Base-by-base conservation (phyloP, 2,329 filamentous ascomycete genomes). In the Magnaporthiopsis incrustans region DNA sequence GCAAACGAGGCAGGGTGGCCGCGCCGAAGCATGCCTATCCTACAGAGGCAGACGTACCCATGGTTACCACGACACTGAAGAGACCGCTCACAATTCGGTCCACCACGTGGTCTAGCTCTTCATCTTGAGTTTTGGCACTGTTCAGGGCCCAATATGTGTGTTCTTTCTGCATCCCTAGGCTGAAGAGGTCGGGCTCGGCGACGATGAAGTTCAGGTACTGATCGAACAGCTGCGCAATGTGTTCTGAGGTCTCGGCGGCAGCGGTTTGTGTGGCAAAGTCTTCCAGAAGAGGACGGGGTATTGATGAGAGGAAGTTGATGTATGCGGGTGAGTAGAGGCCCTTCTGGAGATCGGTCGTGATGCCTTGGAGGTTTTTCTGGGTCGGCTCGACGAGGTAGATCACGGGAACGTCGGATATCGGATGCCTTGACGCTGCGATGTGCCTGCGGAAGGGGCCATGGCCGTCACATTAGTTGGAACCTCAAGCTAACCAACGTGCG, bases 121-220 rank as follows among this genome's bases (percentile, higher is more conserved):
- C 91, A 70, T 98, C 95, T 68, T 89, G 91, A 3, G 92, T 96
- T 73, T 90, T 88, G 22, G 90, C 90, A 75, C 93, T 98, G 78
- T 98, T 98, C 72, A 99, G 81, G n/a, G 91, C 92, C 87, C 91
- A 96, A 75, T 99, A 99, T 11, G 91, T 91, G 74, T 96, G 85
- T 66, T 89, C 90, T 69, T 95, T 95, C 68, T 92, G 89, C 85
- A 98, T 90, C 12, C 93, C 93, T 67, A 99, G 79, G 72, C 91
- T 97, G 78, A 99, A 99, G 5, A 99, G 81, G 74, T 98, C 94
- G 6, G 94, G 93, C 74, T 99, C 95, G 44, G 91, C 91, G 57
- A 98, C 94, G 67, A 98, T 90, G 72, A 98, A 99, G 77, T 99
- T 98, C 63, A 99, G 82, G 73, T 98, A 98, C 74, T 99, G 95